Base-by-base conservation (phyloP, 495 filamentous ascomycete species). In the Stereocaulon alpinum region DNA sequence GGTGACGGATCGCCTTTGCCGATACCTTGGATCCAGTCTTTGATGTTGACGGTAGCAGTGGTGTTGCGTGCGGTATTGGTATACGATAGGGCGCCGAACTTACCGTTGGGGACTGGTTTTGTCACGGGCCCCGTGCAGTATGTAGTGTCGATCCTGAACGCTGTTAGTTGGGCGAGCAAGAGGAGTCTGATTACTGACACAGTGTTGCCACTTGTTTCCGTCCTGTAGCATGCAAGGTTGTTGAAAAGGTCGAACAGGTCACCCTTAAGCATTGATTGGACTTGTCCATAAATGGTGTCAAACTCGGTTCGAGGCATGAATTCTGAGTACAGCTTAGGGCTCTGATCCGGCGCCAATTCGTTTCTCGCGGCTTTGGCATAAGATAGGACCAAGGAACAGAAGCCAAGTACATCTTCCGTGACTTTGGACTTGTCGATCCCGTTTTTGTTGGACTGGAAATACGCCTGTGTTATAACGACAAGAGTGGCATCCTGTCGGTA, bases 241-340 rank as follows among this genome's bases (percentile, higher is more conserved):
- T 63, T 60, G 6, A 65, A 22, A 40, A 65, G 48, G 29, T 63
- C 53, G 27, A 44, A 65, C 14, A 63, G 61, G 12, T 40, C 40
- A 12, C 50, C 50, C 4, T 41, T 48, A 29, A 65, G 34, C 4
- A 6, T 37, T 12, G 30, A 30, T 51, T 65, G 63, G 15, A 67
- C 60, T 18, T 55, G 54, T 17, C 27, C 56, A 45, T 57, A 67
- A 3, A 67, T 27, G 20, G 60, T 60, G 50, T 34, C 58, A 42
- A 65, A 67, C 37, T 67, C 63, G 9, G 63, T 67, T 15, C 64
- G 64, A 56, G 64, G 65, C 65, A 67, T 67, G 29, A 67, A 58
- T 24, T 52, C 40, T 4, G 51, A 49, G 17, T 42, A 22, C 0
- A 15, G 11, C 40, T 64, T 62, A 32, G 58, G 55, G 34, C 64